Base-by-base conservation (phyloP, 352 stramenopile genomes). In the Globisporangium megalacanthum region DNA sequence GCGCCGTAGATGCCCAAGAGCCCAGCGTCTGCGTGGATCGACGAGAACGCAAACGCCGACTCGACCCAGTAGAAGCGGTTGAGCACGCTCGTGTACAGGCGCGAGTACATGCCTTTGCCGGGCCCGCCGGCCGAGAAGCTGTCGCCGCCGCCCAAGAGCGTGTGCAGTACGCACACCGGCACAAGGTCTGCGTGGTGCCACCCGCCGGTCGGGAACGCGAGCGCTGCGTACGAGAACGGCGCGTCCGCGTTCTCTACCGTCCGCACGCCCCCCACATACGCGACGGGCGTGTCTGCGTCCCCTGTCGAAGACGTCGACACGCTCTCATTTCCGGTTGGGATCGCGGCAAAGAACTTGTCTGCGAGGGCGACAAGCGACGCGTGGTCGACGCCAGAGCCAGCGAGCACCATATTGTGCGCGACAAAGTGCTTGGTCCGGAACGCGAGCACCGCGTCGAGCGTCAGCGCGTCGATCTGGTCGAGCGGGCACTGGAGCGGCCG, bases 61-160 rank as follows among this genome's bases (percentile, higher is more conserved):
- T 99, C 97, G 52, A 98, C 96, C 96, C 96, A 99, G 69, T 94
- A 93, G 69, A 98, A 98, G 31, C 86, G 84, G 73, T 99, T 99
- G 20, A 99, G 74, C 47, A 99, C 95, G 65, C 77, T 89, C 52
- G 94, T 94, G 77, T 99, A 99, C 51, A 99, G 82, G 1, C 97
- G 89, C 51, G 95, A 98, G 76, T 99, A 99, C 97, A 99, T 99
- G 55, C 97, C 97, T 72, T 99, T 99, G 45, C 97, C 97, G 17
- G 97, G 97, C 0, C 97, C 97, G 56, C 97, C 97, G 22, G 97
- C 96, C 42, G 96, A 99, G 73, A 99, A 99, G 55, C 93, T 98
- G 62, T 96, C 93, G 31, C 97, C 97, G 22, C 97, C 97, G 19
- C 97, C 97, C 15, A 99, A 69, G 10, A 99, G 74, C 47, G 96